Base-by-base conservation (phyloP, 1,284 basidiomycete species). In the Trichosporon coremiiforme region DNA sequence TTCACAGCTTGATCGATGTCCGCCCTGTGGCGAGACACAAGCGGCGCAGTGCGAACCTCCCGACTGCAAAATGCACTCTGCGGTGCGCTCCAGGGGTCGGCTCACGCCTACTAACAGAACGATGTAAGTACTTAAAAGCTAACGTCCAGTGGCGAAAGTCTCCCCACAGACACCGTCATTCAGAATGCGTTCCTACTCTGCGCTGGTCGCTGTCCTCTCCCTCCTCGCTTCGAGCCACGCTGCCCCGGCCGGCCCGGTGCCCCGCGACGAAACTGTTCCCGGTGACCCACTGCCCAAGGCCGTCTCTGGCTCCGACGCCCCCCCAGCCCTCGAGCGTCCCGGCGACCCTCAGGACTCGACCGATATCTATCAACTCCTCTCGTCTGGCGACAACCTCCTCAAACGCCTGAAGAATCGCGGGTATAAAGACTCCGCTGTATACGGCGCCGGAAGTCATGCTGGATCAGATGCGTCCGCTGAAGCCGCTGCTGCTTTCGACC, bases 161-260 rank as follows among this genome's bases (percentile, higher is more conserved):
- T 17, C 50, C 50, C 50, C 15, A 53, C 50, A 47, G n/a, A n/a
- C 45, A 17, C 50, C 22, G n/a, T 38, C 62, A 89, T 12, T 31
- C 62, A 64, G 17, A n/a, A 64, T 64, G 62, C 62, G 62, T 64
- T 36, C 22, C 62, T 35, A 38, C 62, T 2, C 22, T 10, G 62
- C 62, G 62, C 36, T 36, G 62, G 36, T 29, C 62, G 62, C 62
- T 9, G 8, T 38, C 35, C 62, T 64, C 20, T 20, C 62, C 62
- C 36, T 64, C 35, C 62, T 53, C 50, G 22, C 20, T 22, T 10
- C n/a, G 15, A 53, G 8, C 8, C 8, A 13, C 10, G 6, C 20
- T 17, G 50, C 50, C 2, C 50, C 50, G 10, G n/a, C 50, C 17
- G 50, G 50, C 17, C n/a, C 17, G 20, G 50, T 53, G 50, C 22